Evolutionary conservation across 2,329 filamentous ascomycete species (phyloP).

Genomic region (Aspergillus sp.): DNA sequence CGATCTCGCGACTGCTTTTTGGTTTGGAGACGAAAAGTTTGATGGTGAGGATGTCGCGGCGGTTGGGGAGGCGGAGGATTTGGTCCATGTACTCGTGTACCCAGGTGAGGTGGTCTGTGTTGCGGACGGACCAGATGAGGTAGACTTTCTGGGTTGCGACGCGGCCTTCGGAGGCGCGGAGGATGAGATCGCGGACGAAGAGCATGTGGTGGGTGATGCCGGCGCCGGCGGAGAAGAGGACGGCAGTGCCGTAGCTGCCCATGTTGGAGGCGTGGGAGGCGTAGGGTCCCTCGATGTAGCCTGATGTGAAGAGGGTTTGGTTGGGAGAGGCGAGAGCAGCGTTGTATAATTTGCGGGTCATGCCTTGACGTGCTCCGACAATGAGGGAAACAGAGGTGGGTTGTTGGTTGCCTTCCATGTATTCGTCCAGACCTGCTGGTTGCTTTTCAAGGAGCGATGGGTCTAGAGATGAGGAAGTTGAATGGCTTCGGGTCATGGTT

Average conservation of each 20-base stretch:
- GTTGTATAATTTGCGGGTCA: slow-evolving; percentile 59
- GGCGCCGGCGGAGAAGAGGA: slow-evolving; percentile 62
- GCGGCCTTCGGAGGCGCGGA: slow-evolving; percentile 47
- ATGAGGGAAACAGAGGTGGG: slow-evolving; percentile 51
- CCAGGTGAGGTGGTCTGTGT: slow-evolving; percentile 58
- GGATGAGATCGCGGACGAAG: slow-evolving; percentile 56
- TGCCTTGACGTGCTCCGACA: slow-evolving; percentile 57
- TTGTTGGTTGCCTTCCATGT: slow-evolving; percentile 15
- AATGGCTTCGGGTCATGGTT: slow-evolving; percentile 7
- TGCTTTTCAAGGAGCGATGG: slow-evolving; percentile 30
- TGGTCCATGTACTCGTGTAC: slow-evolving; percentile 63
- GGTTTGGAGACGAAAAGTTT: slow-evolving; percentile 62
- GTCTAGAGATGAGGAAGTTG: slow-evolving; percentile 6
- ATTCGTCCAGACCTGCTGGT: slow-evolving; percentile 18
- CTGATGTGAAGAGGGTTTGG: slow-evolving; percentile 48
- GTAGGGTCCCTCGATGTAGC: slow-evolving; percentile 61
- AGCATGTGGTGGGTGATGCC: slow-evolving; percentile 64
- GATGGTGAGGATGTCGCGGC: slow-evolving; percentile 55
- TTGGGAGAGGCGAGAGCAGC: slow-evolving; percentile 46
- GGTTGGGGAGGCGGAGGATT: slow-evolving; percentile 55
- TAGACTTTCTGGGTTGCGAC: slow-evolving; percentile 56
- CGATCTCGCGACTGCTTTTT: slow-evolving; percentile 49
- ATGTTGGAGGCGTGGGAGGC: slow-evolving; percentile 54
- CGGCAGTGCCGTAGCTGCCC: slow-evolving; percentile 58
- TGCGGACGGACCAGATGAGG: slow-evolving; percentile 60